Evolutionary conservation across 2,329 filamentous ascomycete species (phyloP).

Genomic region (Colletotrichum spaethianum): DNA sequence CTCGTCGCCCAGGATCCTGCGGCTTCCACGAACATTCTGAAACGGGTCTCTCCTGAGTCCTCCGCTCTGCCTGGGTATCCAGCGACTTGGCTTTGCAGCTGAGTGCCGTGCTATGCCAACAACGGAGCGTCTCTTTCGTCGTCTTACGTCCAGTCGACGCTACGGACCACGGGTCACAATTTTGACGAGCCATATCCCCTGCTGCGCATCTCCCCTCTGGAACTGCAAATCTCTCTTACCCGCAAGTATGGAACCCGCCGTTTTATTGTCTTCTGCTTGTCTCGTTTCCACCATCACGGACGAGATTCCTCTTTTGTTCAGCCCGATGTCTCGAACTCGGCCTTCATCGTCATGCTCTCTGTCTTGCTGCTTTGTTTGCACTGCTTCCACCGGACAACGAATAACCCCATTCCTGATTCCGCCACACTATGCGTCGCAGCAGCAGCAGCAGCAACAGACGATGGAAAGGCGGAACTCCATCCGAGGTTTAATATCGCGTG

Average conservation of each 20-base stretch:
- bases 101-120: not conserved
- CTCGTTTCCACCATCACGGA: conserved; percentile 28
- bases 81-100: conserved; percentile 38
- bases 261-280: conserved; percentile 8
- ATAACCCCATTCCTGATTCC: conserved; percentile 16
- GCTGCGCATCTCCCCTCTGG: conserved; percentile 17
- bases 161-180: conserved; percentile 7
- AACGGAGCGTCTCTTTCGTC: not conserved
- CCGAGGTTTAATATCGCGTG: conserved; percentile 9
- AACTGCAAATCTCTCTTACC: conserved; percentile 6
- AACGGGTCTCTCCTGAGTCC: conserved; percentile 20
- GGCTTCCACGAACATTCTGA: conserved; percentile 40
- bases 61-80: conserved; percentile 11
- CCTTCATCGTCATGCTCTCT: conserved; percentile 22
- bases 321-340: conserved; percentile 29
- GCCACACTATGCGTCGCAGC: conserved; percentile 19
- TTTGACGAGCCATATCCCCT: not conserved
- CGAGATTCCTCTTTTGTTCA: conserved; percentile 28
- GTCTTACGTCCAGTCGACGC: not conserved
- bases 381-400: conserved; percentile 10
- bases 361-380: conserved; percentile 12
- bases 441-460: conserved; percentile 1
- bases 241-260: not conserved
- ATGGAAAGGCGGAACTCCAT: conserved; percentile 14
- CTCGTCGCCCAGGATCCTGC: conserved; percentile 31